These are phyloP conservation scores for Eucalyptus sideroxylon DNA, from an alignment of 345 rosid species.

Conservation along the genomic window DNA sequence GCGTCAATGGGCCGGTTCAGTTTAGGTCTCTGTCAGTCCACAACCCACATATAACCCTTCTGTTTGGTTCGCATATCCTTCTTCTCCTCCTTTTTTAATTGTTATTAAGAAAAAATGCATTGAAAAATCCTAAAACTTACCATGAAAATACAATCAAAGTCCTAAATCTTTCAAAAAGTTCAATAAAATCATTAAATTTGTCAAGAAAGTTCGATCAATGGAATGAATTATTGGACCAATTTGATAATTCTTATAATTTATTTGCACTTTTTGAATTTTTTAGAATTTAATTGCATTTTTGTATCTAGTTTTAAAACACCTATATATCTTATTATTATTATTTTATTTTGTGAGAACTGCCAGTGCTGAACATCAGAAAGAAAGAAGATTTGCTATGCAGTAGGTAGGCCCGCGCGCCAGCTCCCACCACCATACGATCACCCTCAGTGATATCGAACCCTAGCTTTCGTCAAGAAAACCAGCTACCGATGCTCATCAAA, in stretches of 20 bases:
- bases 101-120: too few species aligned
- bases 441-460: neutral
- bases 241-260: too few species aligned
- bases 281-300: accelerated
- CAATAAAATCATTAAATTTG: accelerated
- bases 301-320: too few species aligned
- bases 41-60: too few species aligned
- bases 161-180: accelerated
- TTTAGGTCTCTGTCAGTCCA: too few species aligned
- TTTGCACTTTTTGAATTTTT: accelerated
- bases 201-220: accelerated
- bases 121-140: accelerated
- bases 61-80: too few species aligned
- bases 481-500: neutral
- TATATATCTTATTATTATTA: too few species aligned
- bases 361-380: neutral
- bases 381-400: neutral
- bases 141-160: accelerated
- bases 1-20: accelerated
- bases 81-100: too few species aligned
- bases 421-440: neutral
- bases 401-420: neutral
- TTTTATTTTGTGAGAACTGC: neutral
- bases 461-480: neutral
- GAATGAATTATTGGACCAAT: too few species aligned